Evolutionary conservation across 2,329 filamentous ascomycete genomes (phyloP), one percentile per base, ranked within the genome.

Genomic region (Trichoderma sp.): DNA sequence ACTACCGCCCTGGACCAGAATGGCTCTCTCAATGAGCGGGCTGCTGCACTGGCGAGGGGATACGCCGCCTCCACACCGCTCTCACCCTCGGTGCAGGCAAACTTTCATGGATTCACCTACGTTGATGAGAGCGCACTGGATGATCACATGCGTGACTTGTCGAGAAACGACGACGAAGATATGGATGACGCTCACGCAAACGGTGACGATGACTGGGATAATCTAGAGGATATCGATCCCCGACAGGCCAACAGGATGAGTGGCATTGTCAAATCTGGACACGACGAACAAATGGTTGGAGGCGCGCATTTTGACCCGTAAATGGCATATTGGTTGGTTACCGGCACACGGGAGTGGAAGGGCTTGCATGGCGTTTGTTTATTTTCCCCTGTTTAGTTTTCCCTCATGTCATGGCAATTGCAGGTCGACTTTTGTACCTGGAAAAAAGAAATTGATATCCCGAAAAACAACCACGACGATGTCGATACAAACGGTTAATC

Each of bases 51-150:
- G 67, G 95, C 96, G 18, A 92, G 92, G 75, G 95, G 95, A 50
- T 94, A 97, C 82, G 93, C 94, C 6, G 94, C 95, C 8, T 97
- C 94, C 16, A 99, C 97, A 0, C 97, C 97, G 0, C 88, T 99
- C 29, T 98, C 95, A 16, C 97, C 97, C 0, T 97, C 95, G 3
- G 95, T 98, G 85, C 97, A 99, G 85, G 97, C 96, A 77, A 98
- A 98, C 82, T 99, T 99, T 87, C 94, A 97, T 81, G 97, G 97
- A 41, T 99, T 99, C 85, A 99, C 97, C 0, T 99, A 97, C 83
- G 97, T 98, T n/a, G 97, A 98, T 80, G 96, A 98, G 85, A 98
- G 94, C 81, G 94, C 94, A 2, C 92, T 99, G 74, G 95, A 98
- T 71, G 94, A 96, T 77, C 93, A 97, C 78, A 95, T 94, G 91